Base-by-base conservation (phyloP, 768 basidiomycete genomes). In the Tricholoma hemisulphureum region DNA sequence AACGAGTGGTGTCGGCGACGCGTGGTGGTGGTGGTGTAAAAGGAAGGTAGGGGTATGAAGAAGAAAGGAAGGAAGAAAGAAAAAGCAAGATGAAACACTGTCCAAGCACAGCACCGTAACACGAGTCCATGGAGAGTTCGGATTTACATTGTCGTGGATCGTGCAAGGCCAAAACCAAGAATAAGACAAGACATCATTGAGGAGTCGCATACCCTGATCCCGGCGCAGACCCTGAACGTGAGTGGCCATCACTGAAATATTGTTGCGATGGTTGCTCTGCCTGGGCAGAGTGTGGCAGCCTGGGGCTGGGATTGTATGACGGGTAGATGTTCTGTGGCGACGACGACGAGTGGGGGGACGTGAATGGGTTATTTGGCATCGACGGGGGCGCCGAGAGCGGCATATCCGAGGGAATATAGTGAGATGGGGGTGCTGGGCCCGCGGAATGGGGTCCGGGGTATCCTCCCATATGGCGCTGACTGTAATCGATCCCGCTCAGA, bases 311-410 rank as follows among this genome's bases (percentile, higher is more conserved):
- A 37, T 69, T 67, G 58, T 72, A 73, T 21, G 68, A 73, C 4
- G 75, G 70, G 58, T 76, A 79, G 50, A 71, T 69, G 45, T 71
- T 69, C 55, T 68, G 69, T 65, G 69, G 64, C 20, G 67, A 6
- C 3, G 46, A 16, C 7, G 46, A 65, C 3, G 69, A 61, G 34
- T 69, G 65, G 51, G 73, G 73, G 26, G 72, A 71, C 37, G 72
- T 73, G 61, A 77, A 81, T 2, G 77, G 76, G 61, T 79, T 77
- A 55, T 69, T 71, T 28, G 81, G 73, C 61, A 83, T 68, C 51
- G 83, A 75, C 20, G 82, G 73, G 0, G 82, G 77, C 5, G 83
- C 80, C 18, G 83, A 80, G 63, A 84, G 73, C 8, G 84, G 82
- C 20, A 83, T 74, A 20, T 77, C 76, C 49, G 75, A 74, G 53